Conservation (phyloP, 164 flowering plant genomes). For the Echeveria elegans region DNA sequence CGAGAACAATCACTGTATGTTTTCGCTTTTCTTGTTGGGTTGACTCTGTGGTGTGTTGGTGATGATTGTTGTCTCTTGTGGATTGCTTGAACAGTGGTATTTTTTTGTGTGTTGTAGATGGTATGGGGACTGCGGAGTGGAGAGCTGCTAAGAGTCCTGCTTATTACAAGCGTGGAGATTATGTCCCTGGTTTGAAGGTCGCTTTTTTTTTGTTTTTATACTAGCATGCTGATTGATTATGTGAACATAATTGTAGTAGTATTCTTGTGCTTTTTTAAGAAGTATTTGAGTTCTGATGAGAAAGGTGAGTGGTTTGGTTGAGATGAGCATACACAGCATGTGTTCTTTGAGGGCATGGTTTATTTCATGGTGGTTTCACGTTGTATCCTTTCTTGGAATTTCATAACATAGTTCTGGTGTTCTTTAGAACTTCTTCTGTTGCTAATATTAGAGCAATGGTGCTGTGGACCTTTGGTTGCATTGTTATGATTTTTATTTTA, state of each 20-base stretch:
- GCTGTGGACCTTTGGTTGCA: neutral
- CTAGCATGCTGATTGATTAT: neutral
- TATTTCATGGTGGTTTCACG: neutral
- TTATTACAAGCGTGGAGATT: conserved; percentile 95
- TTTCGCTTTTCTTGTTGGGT: neutral
- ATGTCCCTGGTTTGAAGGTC: conserved; percentile 98
- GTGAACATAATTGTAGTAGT: neutral
- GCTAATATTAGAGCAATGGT: neutral
- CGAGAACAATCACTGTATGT: conserved; percentile 90
- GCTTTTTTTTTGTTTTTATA: neutral
- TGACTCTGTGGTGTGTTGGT: no score
- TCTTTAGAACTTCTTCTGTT: neutral
- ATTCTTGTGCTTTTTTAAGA: neutral
- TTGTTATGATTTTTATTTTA: no score
- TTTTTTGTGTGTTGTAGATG: conserved; percentile 43
- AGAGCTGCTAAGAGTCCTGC: conserved; percentile 95
- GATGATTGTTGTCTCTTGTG: neutral
- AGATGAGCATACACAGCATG: neutral
- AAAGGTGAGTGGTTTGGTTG: neutral
- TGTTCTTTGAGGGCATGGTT: neutral
- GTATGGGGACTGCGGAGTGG: conserved; percentile 99
- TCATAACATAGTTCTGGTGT: neutral
- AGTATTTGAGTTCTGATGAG: neutral
- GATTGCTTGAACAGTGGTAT: neutral
- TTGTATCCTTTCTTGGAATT: neutral